Evolutionary conservation across 169 alveolate genomes (phyloP).

Genomic region (Plasmodium malariae): DNA sequence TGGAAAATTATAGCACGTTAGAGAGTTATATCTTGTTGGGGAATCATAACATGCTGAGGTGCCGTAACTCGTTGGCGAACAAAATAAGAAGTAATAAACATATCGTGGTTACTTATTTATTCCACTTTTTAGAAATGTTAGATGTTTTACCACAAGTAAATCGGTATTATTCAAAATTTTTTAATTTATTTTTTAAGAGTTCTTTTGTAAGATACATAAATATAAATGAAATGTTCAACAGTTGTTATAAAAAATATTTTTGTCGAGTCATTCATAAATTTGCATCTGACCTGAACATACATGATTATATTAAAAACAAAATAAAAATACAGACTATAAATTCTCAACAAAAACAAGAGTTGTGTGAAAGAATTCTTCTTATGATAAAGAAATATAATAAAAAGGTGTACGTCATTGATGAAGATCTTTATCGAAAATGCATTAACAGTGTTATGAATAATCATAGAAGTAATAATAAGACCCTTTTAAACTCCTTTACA

Average conservation of each 20-base stretch:
- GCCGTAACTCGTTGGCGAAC: slow-evolving; percentile 24
- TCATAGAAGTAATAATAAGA: slow-evolving; percentile 1
- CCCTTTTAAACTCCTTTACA: neutral
- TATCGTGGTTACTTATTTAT: slow-evolving; percentile 34
- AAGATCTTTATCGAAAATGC: neutral
- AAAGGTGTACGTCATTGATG: neutral
- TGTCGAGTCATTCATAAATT: neutral
- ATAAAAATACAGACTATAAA: slow-evolving; percentile 19
- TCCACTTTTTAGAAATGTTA: slow-evolving; percentile 44
- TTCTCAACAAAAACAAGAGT: slow-evolving; percentile 9
- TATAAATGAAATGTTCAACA: slow-evolving; percentile 18
- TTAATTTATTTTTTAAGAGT: slow-evolving; percentile 43
- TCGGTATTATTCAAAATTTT: slow-evolving; percentile 27
- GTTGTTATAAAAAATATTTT: slow-evolving; percentile 4
- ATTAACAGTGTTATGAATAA: neutral
- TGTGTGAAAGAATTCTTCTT: neutral
- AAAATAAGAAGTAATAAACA: slow-evolving; percentile 12
- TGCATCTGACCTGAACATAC: slow-evolving; percentile 3
- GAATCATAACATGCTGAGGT: too few relatives aligned
- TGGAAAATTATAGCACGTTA: slow-evolving; percentile 37
- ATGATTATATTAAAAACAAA: slow-evolving; percentile 28
- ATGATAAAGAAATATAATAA: neutral
- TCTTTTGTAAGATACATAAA: slow-evolving; percentile 48
- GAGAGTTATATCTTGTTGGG: too few relatives aligned
- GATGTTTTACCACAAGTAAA: neutral